These are phyloP conservation scores for Aspergillus sp. DNA, from an alignment of 2,329 filamentous ascomycete genomes.

Conservation along the genomic window DNA sequence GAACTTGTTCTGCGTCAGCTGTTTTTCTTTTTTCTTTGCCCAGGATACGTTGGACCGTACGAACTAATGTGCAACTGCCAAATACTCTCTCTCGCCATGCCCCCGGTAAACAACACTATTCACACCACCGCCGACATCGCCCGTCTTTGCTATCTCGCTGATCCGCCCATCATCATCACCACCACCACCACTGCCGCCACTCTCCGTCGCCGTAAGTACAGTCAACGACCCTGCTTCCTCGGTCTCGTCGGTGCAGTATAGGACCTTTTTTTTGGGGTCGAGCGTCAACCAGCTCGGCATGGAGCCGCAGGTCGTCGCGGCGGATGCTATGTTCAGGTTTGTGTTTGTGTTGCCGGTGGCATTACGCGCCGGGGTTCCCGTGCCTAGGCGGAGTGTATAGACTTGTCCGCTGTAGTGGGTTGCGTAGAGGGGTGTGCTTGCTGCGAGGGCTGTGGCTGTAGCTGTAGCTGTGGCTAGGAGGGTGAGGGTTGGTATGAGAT, in stretches of 20 bases:
- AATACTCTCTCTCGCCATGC: slow-evolving; percentile 16
- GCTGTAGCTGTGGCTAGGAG: slow-evolving; percentile 1
- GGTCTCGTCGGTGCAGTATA: too few species aligned
- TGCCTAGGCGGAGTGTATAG: slow-evolving; percentile 16
- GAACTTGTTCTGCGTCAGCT: slow-evolving; percentile 10
- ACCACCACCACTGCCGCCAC: too few species aligned
- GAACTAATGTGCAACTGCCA: slow-evolving; percentile 34
- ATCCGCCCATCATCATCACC: too few species aligned
- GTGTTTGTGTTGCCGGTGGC: slow-evolving; percentile 14
- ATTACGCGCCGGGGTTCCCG: too few species aligned
- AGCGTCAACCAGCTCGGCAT: too few species aligned
- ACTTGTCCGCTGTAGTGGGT: slow-evolving; percentile 33
- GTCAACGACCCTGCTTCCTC: too few species aligned
- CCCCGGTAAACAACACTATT: slow-evolving; percentile 26
- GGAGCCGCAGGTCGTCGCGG: too few species aligned
- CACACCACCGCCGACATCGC: slow-evolving; percentile 25
- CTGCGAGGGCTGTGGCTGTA: neutral
- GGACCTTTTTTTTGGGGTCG: too few species aligned
- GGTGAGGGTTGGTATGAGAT: neutral
- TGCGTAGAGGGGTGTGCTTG: slow-evolving; percentile 23
- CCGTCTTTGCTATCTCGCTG: neutral
- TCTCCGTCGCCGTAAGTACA: too few species aligned
- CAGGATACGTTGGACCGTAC: slow-evolving; percentile 6
- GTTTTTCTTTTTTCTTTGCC: slow-evolving; percentile 2
- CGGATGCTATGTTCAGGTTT: neutral